phyloP scores from a whole-genome alignment of 129 eudicot species.

The Artemisia argyi region DNA sequence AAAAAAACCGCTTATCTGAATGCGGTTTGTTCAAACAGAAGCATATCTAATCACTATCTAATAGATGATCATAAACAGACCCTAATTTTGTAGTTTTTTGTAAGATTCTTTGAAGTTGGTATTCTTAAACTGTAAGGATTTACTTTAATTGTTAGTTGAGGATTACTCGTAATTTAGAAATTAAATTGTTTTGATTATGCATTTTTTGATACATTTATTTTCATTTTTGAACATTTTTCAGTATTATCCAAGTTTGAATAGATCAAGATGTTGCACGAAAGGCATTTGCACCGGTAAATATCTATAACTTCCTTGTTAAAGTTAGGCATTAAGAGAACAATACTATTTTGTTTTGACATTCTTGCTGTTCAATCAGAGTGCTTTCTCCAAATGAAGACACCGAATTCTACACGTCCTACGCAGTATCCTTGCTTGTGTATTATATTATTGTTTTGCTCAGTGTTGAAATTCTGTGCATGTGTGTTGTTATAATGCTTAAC shows the following conservation, averaged over 20 bases:
- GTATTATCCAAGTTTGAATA: conserved; percentile 96
- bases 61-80: too few species aligned
- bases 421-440: conserved; percentile 70
- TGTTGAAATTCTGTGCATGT: neutral
- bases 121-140: too few species aligned
- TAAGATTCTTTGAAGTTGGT: too few species aligned
- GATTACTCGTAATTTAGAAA: too few species aligned
- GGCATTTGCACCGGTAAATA: conserved; percentile 93
- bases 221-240: conserved; percentile 28
- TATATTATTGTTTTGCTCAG: neutral
- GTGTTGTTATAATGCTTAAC: conserved; percentile 38
- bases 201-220: conserved; percentile 19
- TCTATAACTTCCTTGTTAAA: neutral
- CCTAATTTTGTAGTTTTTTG: too few species aligned
- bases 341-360: neutral
- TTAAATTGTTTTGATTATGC: too few species aligned
- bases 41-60: too few species aligned
- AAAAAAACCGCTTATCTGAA: too few species aligned
- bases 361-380: conserved; percentile 57
- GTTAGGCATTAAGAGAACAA: neutral
- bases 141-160: too few species aligned
- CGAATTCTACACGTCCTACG: conserved; percentile 89
- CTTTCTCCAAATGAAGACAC: conserved; percentile 98
- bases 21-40: too few species aligned
- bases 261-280: conserved; percentile 94